Base-by-base conservation (phyloP, 1,139 yeast genomes). In the Protomyces inundatus region DNA sequence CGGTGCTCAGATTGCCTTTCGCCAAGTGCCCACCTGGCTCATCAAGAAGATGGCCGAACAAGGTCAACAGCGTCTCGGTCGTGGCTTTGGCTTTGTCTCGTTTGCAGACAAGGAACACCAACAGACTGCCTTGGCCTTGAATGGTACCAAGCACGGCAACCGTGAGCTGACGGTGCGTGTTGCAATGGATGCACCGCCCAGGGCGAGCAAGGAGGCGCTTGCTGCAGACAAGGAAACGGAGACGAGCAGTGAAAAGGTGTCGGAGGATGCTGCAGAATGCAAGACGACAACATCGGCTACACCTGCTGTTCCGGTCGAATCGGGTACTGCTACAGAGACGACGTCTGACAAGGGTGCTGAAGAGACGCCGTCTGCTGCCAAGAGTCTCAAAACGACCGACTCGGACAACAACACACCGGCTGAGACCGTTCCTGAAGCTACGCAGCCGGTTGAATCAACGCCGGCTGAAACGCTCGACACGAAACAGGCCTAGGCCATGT, bases 1-100 rank as follows among this genome's bases (percentile, higher is more conserved):
- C 16, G 66, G 65, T 42, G 70, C 71, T 4, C 65, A 65, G 52
- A 65, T 71, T 35, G 69, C 71, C 37, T 55, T 53, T n/a, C 68
- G 70, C 23, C 55, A 55, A 7, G 75, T 77, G 35, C 82, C 80
- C 50, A 77, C 82, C 52, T 79, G 77, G 72, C 77, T 84, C 56
- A 79, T 77, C 76, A 70, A 76, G 77, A 62, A 74, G 73, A 61
- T 70, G 67, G 65, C 68, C 66, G 66, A 68, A 67, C 62, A 70
- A 65, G 65, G 74, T 72, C 59, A 71, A 73, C 61, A 72, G 69
- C 65, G 72, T 71, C 57, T 75, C 34, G 71, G 74, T 23, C 72
- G 73, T 64, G 80, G 80, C 12, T 81, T 83, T 65, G 88, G 86
- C 0, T 77, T 86, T 69, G 82, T 84, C 51, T 81, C 80, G 34